These are phyloP conservation scores for Beauveria australis DNA, from an alignment of 2,329 filamentous ascomycete genomes.

Conservation along the genomic window DNA sequence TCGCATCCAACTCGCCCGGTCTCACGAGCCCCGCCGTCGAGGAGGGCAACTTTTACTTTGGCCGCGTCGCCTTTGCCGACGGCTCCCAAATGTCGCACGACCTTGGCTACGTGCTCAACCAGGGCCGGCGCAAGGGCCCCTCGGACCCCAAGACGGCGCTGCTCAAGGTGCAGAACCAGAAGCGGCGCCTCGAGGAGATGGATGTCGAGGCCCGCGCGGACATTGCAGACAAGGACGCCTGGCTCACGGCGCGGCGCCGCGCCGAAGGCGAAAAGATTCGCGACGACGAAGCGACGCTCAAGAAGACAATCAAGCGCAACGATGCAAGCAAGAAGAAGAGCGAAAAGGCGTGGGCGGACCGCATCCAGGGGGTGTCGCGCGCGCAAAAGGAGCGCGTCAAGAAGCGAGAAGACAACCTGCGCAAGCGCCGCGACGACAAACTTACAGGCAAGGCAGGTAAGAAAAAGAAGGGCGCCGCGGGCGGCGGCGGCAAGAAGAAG, in stretches of 20 bases:
- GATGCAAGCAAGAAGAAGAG: constrained; percentile 86
- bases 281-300: constrained; percentile 78
- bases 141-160: constrained; percentile 80
- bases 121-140: constrained; percentile 66
- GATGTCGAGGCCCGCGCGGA: constrained; percentile 76
- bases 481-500: constrained; percentile 32
- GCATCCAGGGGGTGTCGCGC: constrained; percentile 63
- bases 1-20: constrained; percentile 54
- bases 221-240: constrained; percentile 86
- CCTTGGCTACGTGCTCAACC: constrained; percentile 48
- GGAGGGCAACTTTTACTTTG: constrained; percentile 65
- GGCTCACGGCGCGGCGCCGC: constrained; percentile 83
- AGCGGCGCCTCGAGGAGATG: constrained; percentile 66
- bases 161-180: constrained; percentile 78
- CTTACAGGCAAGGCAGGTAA: constrained; percentile 48
- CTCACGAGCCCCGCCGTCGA: constrained; percentile 49
- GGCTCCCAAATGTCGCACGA: constrained; percentile 71
- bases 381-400: constrained; percentile 70
- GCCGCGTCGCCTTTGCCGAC: constrained; percentile 83
- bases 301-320: constrained; percentile 92
- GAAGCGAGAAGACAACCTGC: constrained; percentile 74
- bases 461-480: constrained; percentile 39
- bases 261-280: constrained; percentile 83
- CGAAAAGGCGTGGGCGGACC: constrained; percentile 76
- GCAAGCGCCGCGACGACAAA: constrained; percentile 68